Conservation (phyloP, 2,329 filamentous ascomycete species). For the Colletotrichum sp. region DNA sequence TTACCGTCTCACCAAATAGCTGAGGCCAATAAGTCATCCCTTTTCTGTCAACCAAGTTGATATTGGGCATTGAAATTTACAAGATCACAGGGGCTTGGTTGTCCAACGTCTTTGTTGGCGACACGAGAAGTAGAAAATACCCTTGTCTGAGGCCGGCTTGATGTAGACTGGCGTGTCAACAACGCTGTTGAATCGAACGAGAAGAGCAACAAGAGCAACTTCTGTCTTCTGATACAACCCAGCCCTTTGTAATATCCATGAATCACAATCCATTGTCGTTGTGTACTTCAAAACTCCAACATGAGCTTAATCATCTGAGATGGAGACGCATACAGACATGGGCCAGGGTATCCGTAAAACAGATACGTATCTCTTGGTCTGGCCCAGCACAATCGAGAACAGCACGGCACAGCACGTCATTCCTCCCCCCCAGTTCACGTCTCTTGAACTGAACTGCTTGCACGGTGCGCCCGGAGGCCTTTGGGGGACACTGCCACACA, state of each 20-base stretch:
- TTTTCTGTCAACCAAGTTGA: background rate
- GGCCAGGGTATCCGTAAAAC: background rate
- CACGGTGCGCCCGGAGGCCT: background rate
- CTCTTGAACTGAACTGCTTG: background rate
- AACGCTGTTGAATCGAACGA: background rate
- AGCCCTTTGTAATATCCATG: background rate
- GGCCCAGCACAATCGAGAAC: background rate
- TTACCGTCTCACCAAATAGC: background rate
- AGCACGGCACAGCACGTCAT: conserved; percentile 7
- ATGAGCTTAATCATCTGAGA: background rate
- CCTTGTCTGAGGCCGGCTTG: background rate
- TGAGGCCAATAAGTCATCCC: background rate
- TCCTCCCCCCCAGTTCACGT: background rate
- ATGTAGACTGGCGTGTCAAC: background rate
- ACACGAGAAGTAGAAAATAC: background rate
- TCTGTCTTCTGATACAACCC: background rate
- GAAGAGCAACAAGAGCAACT: fast-evolving
- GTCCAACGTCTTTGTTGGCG: background rate
- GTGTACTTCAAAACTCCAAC: background rate
- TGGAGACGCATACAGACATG: background rate
- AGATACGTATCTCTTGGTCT: background rate
- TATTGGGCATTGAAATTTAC: background rate
- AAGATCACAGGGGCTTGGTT: background rate
- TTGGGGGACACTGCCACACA: conserved; percentile 4
- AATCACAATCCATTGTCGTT: background rate